Base-by-base conservation (phyloP, 345 rosid genomes). In the Eucalyptus cladocalyx region DNA sequence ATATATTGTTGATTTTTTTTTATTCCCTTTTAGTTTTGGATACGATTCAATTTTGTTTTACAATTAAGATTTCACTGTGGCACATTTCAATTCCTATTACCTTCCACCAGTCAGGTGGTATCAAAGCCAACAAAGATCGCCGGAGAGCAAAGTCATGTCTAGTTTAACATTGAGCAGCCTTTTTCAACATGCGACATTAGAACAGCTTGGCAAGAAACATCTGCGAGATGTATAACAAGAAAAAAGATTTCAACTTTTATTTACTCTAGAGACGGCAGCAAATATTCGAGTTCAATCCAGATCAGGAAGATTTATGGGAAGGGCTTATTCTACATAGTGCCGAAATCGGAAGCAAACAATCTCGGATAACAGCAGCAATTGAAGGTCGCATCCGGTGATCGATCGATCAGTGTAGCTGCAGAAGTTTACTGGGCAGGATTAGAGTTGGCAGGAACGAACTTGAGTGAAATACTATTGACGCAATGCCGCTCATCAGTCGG, bases 401-500 rank as follows among this genome's bases (percentile, higher is more conserved):
- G 18, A 50, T 3, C 19, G 42, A 17, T 7, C 11, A 1, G 6
- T 67, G 23, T 67, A 8, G 80, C 23, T 54, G 62, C 72, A 37
- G 50, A 87, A 5, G 50, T 15, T 86, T 32, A 89, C 42, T 40
- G 49, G n/a, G 88, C 37, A 86, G 88, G 65, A 30, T 11, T 5
- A 49, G 95, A 89, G 92, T 93, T 91, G 26, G 92, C 93, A 24
- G 95, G 95, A 28, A 7, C 69, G 80, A 97, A 97, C 95, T 96
- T 95, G 92, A 97, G 98, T 19, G 99, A 97, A 76, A 97, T 58
- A 86, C 99, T 97, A 56, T 97, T 97, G 62, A 97, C 99, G 56
- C 99, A 97, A 83, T 97, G 99, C 15, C 98, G 96, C 87, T 96
- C 99, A 91, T 97, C 80, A 0, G 99, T 95, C 5, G 98, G 99